Evolutionary conservation across 2,329 filamentous ascomycete genomes (phyloP), one percentile per base, ranked within the genome.

Genomic region (Byssochlamys sp.): DNA sequence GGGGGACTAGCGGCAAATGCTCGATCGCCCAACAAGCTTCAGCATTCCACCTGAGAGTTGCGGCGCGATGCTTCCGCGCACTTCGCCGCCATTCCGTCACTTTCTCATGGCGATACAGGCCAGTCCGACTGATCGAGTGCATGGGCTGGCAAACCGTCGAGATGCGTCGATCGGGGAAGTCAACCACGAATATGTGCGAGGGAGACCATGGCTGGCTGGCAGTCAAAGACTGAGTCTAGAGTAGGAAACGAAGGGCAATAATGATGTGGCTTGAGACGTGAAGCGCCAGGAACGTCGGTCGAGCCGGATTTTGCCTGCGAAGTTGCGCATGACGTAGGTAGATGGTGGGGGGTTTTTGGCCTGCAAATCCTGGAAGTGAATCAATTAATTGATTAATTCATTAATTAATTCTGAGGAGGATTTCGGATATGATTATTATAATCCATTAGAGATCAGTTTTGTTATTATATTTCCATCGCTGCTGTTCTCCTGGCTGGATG

Each of bases 21-120:
- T 45, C 39, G 39, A 45, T 55, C 53, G 56, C 59, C 59, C 29
- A 57, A 59, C n/a, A 29, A 59, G n/a, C 39, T 45, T 45, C n/a
- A 31, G 29, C 29, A 7, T 10, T 31, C 29, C 29, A 31, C 29
- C 29, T 31, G 29, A 31, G 7, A 31, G 29, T 10, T 31, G 29
- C 29, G 35, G 35, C 35, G 12, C 35, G 35, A 45, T 45, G 39
- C 5, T 45, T 45, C 39, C 39, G 39, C 6, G 39, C 39, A n/a
- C 14, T 45, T 45, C 39, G 39, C 39, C 39, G 39, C 39, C 9
- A 45, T 45, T 45, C 39, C 39, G 39, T 45, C 39, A 19, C 39
- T 45, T 45, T 45, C 35, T 14, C 35, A 11, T 39, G 33, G 10
- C 29, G 29, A 31, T 10, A 10, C 29, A 31, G 29, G 29, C 29